Evolutionary conservation across 108 stramenopile genomes (phyloP), one percentile per base, ranked within the genome.

Genomic region (Phaeodactylum tricornutum): DNA sequence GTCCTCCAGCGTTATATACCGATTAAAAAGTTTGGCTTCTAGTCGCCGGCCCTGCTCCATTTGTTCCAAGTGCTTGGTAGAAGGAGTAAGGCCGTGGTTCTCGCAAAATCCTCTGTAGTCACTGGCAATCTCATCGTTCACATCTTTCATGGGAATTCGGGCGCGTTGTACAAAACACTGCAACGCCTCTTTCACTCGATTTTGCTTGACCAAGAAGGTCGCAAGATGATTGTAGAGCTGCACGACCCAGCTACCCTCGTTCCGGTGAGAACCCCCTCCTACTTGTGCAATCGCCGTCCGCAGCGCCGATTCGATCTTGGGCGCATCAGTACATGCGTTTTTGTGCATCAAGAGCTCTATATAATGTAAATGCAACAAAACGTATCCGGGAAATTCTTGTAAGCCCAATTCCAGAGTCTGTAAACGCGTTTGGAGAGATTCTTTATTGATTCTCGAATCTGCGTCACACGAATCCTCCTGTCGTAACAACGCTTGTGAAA

Each of bases 321-420:
- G 17, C 11, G 49, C 72, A 20, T 42, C 45, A 35, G 21, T 23
- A 29, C 37, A 55, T 11, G 30, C 47, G 2, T 27, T 11, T 15
- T 42, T 37, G 12, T 35, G 35, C 1, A 41, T 29, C 14, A 67
- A 25, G 43, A 65, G 11, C 43, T 84, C 64, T 16, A 76, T 42
- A 49, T 76, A 72, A 42, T 65, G 47, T 14, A 79, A 38, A 4
- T 63, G 58, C 25, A 79, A 34, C 11, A 72, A 37, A 20, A 63
- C 69, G 53, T 67, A 81, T 40, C 81, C 84, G 9, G 84, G 77
- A 57, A 86, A 91, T 60, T 86, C 84, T 9, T 46, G 36, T 6
- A 86, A 42, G 0, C 76, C 88, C 44, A 86, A 50, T 54, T 86
- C 71, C 52, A 91, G 47, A 29, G 77, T 62, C 36, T 83, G 77